These are phyloP conservation scores for Starmerella cellae DNA, from an alignment of 805 yeast genomes.

Conservation along the genomic window DNA sequence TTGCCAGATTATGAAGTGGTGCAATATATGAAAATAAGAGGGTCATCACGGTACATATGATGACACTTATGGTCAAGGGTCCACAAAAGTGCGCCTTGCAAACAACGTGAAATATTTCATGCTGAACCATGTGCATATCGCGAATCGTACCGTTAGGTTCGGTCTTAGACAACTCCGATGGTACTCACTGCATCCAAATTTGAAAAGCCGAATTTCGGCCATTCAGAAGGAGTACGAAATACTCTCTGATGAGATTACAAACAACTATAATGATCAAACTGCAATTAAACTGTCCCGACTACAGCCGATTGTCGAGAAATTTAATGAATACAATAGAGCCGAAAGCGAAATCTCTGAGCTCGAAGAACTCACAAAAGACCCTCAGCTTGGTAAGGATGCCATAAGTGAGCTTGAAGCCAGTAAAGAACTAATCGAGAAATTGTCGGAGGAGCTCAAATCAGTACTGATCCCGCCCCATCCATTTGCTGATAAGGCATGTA, in stretches of 20 bases:
- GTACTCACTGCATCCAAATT: slow-evolving; percentile 36
- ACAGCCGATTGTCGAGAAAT: slow-evolving; percentile 33
- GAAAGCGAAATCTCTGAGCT: slow-evolving; percentile 31
- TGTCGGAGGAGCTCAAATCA: slow-evolving; percentile 39
- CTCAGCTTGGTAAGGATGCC: slow-evolving; percentile 46
- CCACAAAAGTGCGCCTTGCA: too few species aligned
- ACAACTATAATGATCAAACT: slow-evolving; percentile 29
- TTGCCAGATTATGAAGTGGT: too few species aligned
- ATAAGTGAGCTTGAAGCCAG: slow-evolving; percentile 39
- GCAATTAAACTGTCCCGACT: slow-evolving; percentile 40
- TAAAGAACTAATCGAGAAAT: slow-evolving; percentile 33
- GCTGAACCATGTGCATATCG: too few species aligned
- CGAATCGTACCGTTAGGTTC: too few species aligned
- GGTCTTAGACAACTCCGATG: too few species aligned
- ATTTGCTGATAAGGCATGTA: slow-evolving; percentile 61
- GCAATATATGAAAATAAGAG: too few species aligned
- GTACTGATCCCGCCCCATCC: slow-evolving; percentile 60
- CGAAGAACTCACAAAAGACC: slow-evolving; percentile 36
- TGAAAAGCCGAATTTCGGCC: slow-evolving; percentile 36
- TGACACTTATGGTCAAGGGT: too few species aligned
- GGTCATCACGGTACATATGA: too few species aligned
- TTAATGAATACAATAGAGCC: slow-evolving; percentile 29
- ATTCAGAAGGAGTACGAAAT: slow-evolving; percentile 32
- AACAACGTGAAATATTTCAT: too few species aligned
- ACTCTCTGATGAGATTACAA: slow-evolving; percentile 33